Base-by-base conservation (phyloP, 75 land plant species). In the Larix kaempferi region DNA sequence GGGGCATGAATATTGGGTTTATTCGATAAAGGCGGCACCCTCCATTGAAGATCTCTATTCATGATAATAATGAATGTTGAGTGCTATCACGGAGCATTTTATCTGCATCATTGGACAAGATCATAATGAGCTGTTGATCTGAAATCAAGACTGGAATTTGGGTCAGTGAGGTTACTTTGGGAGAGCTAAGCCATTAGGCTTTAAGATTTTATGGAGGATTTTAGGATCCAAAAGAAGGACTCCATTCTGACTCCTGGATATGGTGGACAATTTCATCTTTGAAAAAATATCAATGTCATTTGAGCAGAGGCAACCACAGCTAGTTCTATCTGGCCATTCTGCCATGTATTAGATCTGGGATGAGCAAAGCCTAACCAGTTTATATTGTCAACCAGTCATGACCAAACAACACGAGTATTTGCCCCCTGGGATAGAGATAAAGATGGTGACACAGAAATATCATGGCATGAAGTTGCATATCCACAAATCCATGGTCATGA, bases 1-100 rank as follows among this genome's bases (percentile, higher is more conserved):
- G 83, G 99, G 97, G 3, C 99, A 96, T 88, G 99, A 96, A 73
- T 98, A 96, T 79, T 96, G 99, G 99, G 99, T 96, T 10, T 96
- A 96, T 76, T 94, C 98, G 7, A 95, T 92, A 52, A 69, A 89
- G 39, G 33, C 94, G 98, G 99, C 90, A 94, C 62, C 99, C 99
- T 37, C 92, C 94, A 77, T 58, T n/a, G 82, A 82, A 29, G 33
- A 29, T 1, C 33, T 29, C 33, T 29, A 29, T 29, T 29, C 33
- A 29, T 29, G 33, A 29, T 7, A 79, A 75, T 57, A 59, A 71
- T 71, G 77, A 78, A 8, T 83, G 37, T 54, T 57, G 75, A 77
- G 23, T 75, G 23, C 99, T 94, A 73, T 87, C 90, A 11, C 85
- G 82, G 85, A 90, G 93, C 77, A 85, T 96, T 49, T 78, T 96